Conservation (phyloP, 768 basidiomycete species). For the Wakefieldia striispora region DNA sequence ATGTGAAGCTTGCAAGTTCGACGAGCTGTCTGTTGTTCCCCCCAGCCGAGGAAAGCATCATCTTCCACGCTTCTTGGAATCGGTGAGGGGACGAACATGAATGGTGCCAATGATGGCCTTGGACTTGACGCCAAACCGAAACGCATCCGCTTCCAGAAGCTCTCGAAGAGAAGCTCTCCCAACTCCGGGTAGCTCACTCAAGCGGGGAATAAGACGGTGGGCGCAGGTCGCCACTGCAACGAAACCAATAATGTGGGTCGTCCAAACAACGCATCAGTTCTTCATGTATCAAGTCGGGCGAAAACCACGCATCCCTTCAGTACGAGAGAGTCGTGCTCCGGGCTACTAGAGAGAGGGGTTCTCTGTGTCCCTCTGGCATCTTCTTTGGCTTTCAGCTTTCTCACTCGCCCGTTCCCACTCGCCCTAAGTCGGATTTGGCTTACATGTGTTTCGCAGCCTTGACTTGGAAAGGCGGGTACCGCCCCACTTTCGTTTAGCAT, state of each 20-base stretch:
- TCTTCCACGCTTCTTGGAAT: neutral
- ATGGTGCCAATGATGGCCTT: slow-evolving; percentile 59
- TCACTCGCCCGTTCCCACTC: slow-evolving; percentile 63
- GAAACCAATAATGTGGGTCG: slow-evolving; percentile 67
- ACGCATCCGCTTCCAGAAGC: slow-evolving; percentile 78
- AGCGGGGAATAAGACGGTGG: slow-evolving; percentile 76
- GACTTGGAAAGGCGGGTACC: slow-evolving; percentile 54
- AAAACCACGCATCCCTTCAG: slow-evolving; percentile 54
- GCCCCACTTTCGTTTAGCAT: slow-evolving; percentile 32
- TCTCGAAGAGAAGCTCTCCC: slow-evolving; percentile 82
- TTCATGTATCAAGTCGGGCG: neutral
- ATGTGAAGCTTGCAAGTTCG: slow-evolving; percentile 62
- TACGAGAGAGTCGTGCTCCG: slow-evolving; percentile 71
- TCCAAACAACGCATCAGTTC: slow-evolving; percentile 36
- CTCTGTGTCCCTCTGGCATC: slow-evolving; percentile 56
- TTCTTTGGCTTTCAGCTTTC: slow-evolving; percentile 38
- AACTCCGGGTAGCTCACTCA: slow-evolving; percentile 60
- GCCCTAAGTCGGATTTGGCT: neutral
- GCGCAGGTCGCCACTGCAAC: slow-evolving; percentile 56
- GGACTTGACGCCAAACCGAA: slow-evolving; percentile 74
- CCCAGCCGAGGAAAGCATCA: neutral
- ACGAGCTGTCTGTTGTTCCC: slow-evolving; percentile 47
- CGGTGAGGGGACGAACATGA: slow-evolving; percentile 51
- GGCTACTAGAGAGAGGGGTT: slow-evolving; percentile 58
- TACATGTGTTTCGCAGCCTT: slow-evolving; percentile 55